A percentile compares a stretch with the other conserved stretches of the same genome.
Conservation (phyloP, 768 basidiomycete genomes). For the Cubamyces lactineus region DNA sequence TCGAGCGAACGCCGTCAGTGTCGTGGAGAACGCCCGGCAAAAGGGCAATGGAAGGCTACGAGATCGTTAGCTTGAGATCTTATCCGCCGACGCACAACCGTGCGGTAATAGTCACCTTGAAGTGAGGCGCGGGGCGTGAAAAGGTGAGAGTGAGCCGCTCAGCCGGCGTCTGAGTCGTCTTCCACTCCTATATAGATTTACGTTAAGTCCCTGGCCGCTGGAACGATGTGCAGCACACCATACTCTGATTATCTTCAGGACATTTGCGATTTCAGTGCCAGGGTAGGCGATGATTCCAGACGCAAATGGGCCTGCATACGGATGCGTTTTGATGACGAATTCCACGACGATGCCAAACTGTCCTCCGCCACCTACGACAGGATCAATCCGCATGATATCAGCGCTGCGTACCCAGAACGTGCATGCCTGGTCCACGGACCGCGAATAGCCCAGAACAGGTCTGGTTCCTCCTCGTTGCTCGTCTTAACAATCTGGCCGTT, state of each 20-base stretch:
- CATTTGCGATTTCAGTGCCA: conserved; percentile 13
- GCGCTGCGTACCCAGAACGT: not conserved
- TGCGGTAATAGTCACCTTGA: conserved; percentile 14
- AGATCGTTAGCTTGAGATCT: too few species aligned
- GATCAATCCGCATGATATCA: not conserved
- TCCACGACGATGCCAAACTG: conserved; percentile 37
- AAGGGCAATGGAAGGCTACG: conserved; percentile 22
- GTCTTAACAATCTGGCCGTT: conserved; percentile 31
- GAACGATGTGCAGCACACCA: not conserved
- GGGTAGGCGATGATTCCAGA: conserved; percentile 23
- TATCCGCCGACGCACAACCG: too few species aligned
- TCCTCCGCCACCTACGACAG: conserved; percentile 28
- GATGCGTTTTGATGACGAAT: conserved; percentile 32
- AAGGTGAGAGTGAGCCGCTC: conserved; percentile 24
- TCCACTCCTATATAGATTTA: conserved; percentile 12
- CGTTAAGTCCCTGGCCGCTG: not conserved
- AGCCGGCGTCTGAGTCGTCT: conserved; percentile 11
- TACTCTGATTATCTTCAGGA: conserved; percentile 20
- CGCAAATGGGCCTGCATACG: conserved; percentile 22
- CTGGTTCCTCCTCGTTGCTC: conserved; percentile 30
- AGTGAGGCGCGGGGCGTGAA: conserved; percentile 25
- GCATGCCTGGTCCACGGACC: conserved; percentile 17
- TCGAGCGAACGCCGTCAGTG: conserved; percentile 19
- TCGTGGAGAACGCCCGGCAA: conserved; percentile 21
- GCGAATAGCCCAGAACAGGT: conserved; percentile 37